Base-by-base conservation (phyloP, 1,284 basidiomycete genomes). In the Puccinia triticina region DNA sequence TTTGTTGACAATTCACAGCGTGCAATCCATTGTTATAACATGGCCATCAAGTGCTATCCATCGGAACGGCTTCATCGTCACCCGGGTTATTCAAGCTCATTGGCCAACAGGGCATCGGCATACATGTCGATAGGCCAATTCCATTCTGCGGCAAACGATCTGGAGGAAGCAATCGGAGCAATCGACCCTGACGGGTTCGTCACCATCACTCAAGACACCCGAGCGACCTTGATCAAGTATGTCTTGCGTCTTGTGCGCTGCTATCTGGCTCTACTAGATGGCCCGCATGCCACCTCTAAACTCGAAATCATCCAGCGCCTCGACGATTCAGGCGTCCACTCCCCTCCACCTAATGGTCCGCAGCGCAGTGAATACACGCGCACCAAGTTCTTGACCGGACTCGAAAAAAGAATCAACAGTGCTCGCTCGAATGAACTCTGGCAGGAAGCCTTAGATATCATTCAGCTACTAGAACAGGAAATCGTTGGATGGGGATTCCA, bases 251-350 rank as follows among this genome's bases (percentile, higher is more conserved):
- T 80, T 26, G 57, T 80, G 14, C 50, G 57, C 16, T 80, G 78
- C 43, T n/a, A 73, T 64, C 32, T 80, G 57, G 66, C 78, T 29
- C 46, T 73, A 61, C 67, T 80, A 12, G 69, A 80, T 26, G 53
- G n/a, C 10, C 34, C 29, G 11, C 29, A 34, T 8, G 67, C 77
- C 21, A 18, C 37, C 2, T 18, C 10, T 3, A 4, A 50, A 26
- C 46, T 79, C 1, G 16, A 59, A 11, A 48, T 55, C 34, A 29
- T 79, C 21, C 21, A 23, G 14, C 16, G 46, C 37, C 40, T 43
- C 40, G 7, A 43, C 40, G 34, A 59, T 5, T 73, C 50, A 7
- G 50, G 14, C 23, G 18, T 80, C 55, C 40, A 67, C 37, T 73
- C 72, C 12, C 37, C 23, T 46, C n/a, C 23, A 46, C 53, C 23